Percentiles rank a stretch among this genome's conserved stretches.
These are phyloP conservation scores for Cercospora sp. DNA, from an alignment of 2,329 filamentous ascomycete genomes.

Conservation along the genomic window DNA sequence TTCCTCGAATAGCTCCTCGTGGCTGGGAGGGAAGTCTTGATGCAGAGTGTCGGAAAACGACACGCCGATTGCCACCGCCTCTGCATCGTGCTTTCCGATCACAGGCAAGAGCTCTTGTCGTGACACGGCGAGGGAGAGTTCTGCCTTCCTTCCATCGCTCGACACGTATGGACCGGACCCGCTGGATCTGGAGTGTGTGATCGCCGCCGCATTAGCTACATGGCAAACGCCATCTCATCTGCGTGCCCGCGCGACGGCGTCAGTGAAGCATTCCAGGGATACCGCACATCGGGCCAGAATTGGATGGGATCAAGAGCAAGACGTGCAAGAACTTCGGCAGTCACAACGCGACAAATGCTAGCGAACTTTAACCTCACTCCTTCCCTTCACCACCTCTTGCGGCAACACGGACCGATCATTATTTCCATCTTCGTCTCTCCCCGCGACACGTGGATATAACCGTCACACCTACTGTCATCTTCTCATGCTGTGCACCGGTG, in stretches of 20 bases:
- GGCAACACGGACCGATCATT: background rate
- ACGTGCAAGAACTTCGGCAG: conserved; percentile 4
- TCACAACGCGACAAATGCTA: background rate
- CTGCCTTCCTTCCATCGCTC: background rate
- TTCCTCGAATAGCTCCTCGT: background rate
- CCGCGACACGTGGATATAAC: background rate
- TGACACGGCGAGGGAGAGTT: background rate
- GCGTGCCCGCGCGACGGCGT: background rate
- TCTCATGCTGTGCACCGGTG: conserved; percentile 3
- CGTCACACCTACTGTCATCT: background rate
- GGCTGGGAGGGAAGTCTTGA: background rate
- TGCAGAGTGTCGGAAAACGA: background rate
- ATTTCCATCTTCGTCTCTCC: background rate
- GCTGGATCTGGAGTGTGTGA: background rate
- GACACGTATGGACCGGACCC: background rate
- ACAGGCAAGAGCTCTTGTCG: background rate
- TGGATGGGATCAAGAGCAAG: background rate
- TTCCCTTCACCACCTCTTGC: background rate
- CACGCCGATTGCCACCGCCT: background rate
- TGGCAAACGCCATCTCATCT: conserved; percentile 9
- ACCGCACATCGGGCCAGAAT: background rate
- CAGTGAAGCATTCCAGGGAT: background rate
- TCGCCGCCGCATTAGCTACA: background rate
- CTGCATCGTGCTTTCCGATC: background rate
- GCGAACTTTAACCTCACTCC: conserved; percentile 2